Conservation (phyloP, 2,329 filamentous ascomycete genomes). For the Fragosphaeria purpurea region DNA sequence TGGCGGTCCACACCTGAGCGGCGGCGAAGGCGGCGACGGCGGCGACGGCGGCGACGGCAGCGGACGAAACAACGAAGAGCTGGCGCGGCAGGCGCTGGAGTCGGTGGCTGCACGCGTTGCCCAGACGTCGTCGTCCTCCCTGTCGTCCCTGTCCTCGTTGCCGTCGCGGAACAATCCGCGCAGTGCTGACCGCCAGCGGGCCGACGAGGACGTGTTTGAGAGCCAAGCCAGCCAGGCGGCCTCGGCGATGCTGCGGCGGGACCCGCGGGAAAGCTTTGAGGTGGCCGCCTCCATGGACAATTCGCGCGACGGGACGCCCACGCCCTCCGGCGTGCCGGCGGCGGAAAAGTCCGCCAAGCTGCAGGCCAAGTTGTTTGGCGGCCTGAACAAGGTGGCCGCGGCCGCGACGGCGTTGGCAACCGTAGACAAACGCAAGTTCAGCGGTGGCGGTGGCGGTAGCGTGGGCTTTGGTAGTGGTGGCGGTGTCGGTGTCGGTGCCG, state of each 20-base stretch:
- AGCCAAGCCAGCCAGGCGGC: slow-evolving; percentile 72
- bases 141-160: slow-evolving; percentile 17
- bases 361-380: slow-evolving; percentile 42
- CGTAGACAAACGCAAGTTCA: slow-evolving; percentile 42
- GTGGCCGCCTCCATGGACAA: slow-evolving; percentile 31
- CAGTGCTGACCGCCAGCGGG: slow-evolving; percentile 11
- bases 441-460: slow-evolving; percentile 16
- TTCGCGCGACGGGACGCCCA: slow-evolving; percentile 34
- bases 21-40: background rate
- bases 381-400: slow-evolving; percentile 29
- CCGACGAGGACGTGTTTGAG: slow-evolving; percentile 47
- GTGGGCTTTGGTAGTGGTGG: slow-evolving; percentile 12
- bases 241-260: slow-evolving; percentile 60
- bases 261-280: slow-evolving; percentile 43
- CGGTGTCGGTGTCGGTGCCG: slow-evolving; percentile 22
- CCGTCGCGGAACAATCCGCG: slow-evolving; percentile 6
- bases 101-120: slow-evolving; percentile 31
- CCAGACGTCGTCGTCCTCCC: slow-evolving; percentile 8
- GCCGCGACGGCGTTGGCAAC: background rate
- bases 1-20: background rate
- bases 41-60: background rate
- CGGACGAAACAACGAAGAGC: slow-evolving; percentile 34
- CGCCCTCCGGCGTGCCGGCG: slow-evolving; percentile 15
- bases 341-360: slow-evolving; percentile 36
- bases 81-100: slow-evolving; percentile 43